Percentiles rank a stretch among this genome's conserved stretches.
These are phyloP conservation scores for Cyclotella cryptica DNA, from an alignment of 108 stramenopile genomes.

Conservation along the genomic window DNA sequence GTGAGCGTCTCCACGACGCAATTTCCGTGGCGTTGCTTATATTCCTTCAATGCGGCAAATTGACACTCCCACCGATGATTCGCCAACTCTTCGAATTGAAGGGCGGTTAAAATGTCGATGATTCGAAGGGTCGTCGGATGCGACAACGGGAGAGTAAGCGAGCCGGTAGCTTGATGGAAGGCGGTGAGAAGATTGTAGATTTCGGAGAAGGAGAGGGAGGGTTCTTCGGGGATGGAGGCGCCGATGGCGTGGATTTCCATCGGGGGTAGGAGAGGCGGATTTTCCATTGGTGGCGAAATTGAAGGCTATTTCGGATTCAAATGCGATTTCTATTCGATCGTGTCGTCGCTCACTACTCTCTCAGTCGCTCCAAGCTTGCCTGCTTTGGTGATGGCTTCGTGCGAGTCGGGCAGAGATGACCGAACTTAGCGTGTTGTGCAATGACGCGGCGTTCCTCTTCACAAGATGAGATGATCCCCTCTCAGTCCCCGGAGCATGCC, in stretches of 20 bases:
- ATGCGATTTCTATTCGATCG: no score
- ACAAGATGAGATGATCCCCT: neutral
- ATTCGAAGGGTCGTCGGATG: conserved; percentile 22
- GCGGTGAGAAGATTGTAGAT: conserved; percentile 27
- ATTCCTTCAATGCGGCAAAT: conserved; percentile 32
- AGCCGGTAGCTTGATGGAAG: conserved; percentile 18
- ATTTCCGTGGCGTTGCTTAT: conserved; percentile 20
- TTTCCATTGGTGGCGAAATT: neutral
- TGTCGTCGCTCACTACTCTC: no score
- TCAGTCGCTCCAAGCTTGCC: no score
- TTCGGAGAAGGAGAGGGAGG: conserved; percentile 16
- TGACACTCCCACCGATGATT: conserved; percentile 35
- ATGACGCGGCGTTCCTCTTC: neutral
- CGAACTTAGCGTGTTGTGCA: no score
- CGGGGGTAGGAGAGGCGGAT: neutral
- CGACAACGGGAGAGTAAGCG: conserved; percentile 22
- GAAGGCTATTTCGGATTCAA: no score
- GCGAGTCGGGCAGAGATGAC: no score
- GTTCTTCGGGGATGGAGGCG: conserved; percentile 1
- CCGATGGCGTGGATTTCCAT: no score
- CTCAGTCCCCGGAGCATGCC: neutral
- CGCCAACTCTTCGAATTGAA: neutral
- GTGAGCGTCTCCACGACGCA: neutral
- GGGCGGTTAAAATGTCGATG: conserved; percentile 7
- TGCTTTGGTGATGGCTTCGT: no score